Evolutionary conservation across 2,329 filamentous ascomycete genomes (phyloP).

Genomic region (Arthroderma sp.): DNA sequence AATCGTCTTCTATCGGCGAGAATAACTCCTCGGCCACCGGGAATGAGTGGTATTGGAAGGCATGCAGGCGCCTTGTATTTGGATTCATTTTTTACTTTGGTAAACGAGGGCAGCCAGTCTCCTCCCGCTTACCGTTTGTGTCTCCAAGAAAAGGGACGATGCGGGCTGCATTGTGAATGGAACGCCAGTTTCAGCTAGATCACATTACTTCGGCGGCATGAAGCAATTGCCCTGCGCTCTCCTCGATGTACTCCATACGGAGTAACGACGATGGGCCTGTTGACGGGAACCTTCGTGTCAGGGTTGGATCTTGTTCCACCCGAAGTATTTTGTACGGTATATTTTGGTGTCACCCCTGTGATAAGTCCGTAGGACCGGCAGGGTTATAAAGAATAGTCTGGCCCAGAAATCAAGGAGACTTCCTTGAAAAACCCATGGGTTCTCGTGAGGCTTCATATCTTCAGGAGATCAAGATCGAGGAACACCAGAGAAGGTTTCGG

Average conservation of each 20-base stretch:
- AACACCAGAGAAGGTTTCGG: not conserved
- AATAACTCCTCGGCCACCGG: no score
- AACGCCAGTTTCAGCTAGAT: slow-evolving; percentile 2
- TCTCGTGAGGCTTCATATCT: not conserved
- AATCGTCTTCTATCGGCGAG: not conserved
- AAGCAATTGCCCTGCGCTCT: not conserved
- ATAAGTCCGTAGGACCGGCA: not conserved
- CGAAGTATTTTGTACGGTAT: not conserved
- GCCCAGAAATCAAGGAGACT: not conserved
- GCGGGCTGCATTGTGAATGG: not conserved
- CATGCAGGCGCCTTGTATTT: slow-evolving; percentile 1
- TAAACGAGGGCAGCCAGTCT: slow-evolving; percentile 1
- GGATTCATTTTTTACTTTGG: not conserved
- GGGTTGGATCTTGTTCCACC: not conserved
- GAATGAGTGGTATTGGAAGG: not conserved
- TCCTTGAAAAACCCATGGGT: not conserved
- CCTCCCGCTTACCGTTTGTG: not conserved
- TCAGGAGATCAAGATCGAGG: not conserved
- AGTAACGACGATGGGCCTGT: not conserved
- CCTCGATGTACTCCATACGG: no score
- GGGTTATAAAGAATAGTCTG: not conserved
- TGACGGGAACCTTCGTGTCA: not conserved
- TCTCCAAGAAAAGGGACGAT: slow-evolving; percentile 1
- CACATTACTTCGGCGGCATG: not conserved
- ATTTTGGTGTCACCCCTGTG: not conserved